Base-by-base conservation (phyloP, 495 filamentous ascomycete genomes). In the Hypoxylon fuscum region DNA sequence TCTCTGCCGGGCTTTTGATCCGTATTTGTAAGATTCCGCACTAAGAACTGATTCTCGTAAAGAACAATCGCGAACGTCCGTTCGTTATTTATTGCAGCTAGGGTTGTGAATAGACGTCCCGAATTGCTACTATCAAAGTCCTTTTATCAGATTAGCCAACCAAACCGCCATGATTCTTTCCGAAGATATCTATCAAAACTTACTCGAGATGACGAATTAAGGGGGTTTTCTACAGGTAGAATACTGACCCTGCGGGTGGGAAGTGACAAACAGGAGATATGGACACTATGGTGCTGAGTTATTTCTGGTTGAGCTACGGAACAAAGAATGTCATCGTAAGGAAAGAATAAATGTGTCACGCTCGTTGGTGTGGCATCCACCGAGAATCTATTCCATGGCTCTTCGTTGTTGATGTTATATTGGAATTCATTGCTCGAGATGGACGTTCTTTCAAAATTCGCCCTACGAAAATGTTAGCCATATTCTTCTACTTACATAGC, bases 61-160 rank as follows among this genome's bases (percentile, higher is more conserved):
- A 69, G 71, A 8, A 74, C 62, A 15, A 75, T 40, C 1, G 68
- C 69, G 31, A 72, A 74, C 11, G 56, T 65, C 15, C 56, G 22
- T 27, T 68, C 40, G 5, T 58, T 34, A 18, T 53, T 45, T 22
- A 71, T 68, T 2, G 66, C 49, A 6, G 68, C 55, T 1, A 76
- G 58, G 0, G 68, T 65, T 4, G 74, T 76, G 40, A 75, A 72
- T n/a, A 76, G 62, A 14, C 67, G 48, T 1, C 62, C 63, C 17
- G 41, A 51, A 31, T 51, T 71, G 9, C 63, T 64, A 32, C 54
- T 69, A 27, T 74, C 72, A 15, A 69, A 53, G 0, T 62, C 62
- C 70, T 72, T 0, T 10, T 14, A 3, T 31, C 25, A 9, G 0
- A 20, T 65, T 38, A 63, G 34, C 37, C 12, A 25, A 25, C 2